phyloP scores from a whole-genome alignment of 148 eudicot species.

The Simmondsia chinensis region DNA sequence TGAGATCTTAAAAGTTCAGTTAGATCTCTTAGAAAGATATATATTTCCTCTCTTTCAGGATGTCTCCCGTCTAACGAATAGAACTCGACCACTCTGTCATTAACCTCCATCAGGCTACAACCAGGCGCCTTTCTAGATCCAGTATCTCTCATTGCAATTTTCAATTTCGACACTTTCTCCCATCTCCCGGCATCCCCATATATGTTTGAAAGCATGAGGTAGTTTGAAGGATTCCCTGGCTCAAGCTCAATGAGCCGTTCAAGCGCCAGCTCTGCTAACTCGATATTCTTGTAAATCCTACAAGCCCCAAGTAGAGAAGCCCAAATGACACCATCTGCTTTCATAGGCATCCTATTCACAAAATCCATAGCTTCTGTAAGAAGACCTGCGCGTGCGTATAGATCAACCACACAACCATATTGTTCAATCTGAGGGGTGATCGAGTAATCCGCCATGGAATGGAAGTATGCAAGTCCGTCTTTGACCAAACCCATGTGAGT shows the following conservation, averaged over 20 bases:
- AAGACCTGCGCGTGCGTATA: conserved; percentile 58
- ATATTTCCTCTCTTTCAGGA: conserved; percentile 37
- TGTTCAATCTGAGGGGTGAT: conserved; percentile 65
- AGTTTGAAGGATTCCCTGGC: conserved; percentile 60
- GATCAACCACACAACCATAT: conserved; percentile 67
- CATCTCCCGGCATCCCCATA: conserved; percentile 54
- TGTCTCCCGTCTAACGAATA: conserved; percentile 64
- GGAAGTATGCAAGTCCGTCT: conserved; percentile 43
- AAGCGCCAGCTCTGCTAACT: conserved; percentile 63
- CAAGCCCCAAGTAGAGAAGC: conserved; percentile 66
- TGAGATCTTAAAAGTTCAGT: conserved; percentile 15
- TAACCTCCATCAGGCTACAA: conserved; percentile 52
- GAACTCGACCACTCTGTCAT: conserved; percentile 43
- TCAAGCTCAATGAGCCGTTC: conserved; percentile 46
- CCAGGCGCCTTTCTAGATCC: conserved; percentile 48
- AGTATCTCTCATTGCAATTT: conserved; percentile 60
- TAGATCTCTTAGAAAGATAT: conserved; percentile 36
- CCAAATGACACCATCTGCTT: conserved; percentile 67
- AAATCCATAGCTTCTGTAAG: conserved; percentile 50
- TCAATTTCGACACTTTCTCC: conserved; percentile 43
- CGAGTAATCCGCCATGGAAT: conserved; percentile 38
- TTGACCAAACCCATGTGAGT: conserved; percentile 66
- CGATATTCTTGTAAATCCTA: conserved; percentile 47
- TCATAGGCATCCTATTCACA: conserved; percentile 47
- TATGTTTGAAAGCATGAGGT: conserved; percentile 53